Base-by-base conservation (phyloP, 352 stramenopile genomes). In the Globisporangium nagaii region DNA sequence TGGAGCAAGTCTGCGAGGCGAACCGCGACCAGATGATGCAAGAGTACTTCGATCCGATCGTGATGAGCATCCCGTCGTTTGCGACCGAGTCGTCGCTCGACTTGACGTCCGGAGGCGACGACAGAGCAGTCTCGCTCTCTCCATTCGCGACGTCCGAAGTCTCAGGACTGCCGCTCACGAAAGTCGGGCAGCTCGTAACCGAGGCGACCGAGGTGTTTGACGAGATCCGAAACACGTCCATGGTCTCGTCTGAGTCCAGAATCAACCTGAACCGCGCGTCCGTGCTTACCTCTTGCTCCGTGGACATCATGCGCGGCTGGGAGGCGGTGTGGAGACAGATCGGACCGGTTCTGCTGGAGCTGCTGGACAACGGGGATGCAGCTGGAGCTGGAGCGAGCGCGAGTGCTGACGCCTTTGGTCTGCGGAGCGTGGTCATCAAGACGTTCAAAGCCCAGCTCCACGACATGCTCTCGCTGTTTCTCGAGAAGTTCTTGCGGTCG, bases 181-280 rank as follows among this genome's bases (percentile, higher is more conserved):
- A 84, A 60, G 65, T 76, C 5, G 55, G 66, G 15, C 55, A 59
- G n/a, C 50, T 85, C 3, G 65, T 89, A 13, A n/a, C 56, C 0
- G 75, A 89, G 48, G 79, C 74, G 10, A 65, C 65, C 34, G 54
- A 63, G 4, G 72, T 65, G 4, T 87, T 84, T 56, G 72, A 86
- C 50, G 61, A 78, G 31, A 74, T 85, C 43, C 69, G 65, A 47
- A 86, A 84, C 42, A 71, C 76, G 20, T 90, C 79, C 0, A 85
- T 82, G 59, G 60, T 88, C 28, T 84, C 76, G 8, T 90, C 79
- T 12, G 79, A 88, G 62, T 86, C 75, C 27, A 85, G 85, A 36
- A 76, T 90, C 36, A 62, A 79, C 28, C 45, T 90, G 13, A 62
- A 73, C 42, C 66, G 75, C 0, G 64, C 79, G 1, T 41, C 68